Evolutionary conservation across 2,329 filamentous ascomycete genomes (phyloP), one percentile per base, ranked within the genome.

Genomic region (Tothia fuscella): DNA sequence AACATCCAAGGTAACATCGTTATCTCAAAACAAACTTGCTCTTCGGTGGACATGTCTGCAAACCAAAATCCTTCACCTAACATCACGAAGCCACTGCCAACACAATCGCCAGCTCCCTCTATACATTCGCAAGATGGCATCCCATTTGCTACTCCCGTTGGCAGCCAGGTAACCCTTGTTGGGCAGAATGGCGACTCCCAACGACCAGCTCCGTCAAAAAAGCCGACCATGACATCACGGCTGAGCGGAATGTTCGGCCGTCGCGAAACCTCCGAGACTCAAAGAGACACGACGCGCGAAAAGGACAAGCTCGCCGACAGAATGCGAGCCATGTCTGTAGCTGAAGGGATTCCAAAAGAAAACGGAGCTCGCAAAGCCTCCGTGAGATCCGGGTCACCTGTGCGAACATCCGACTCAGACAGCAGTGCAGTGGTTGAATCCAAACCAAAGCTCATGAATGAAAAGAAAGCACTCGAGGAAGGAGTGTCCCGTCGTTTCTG

Each of bases 401-500:
- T 47, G 7, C 42, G 52, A 14, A 51, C 50, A 21, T 26, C 32
- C 17, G 42, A 38, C 7, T 41, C 43, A n/a, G 5, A 29, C 55
- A 56, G 24, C 54, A 56, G 9, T 46, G 41, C 56, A 56, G 46
- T 54, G 28, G 53, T 42, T 9, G 50, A 52, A 20, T 55, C 54
- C n/a, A 41, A 41, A 44, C 47, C 46, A 34, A 58, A 56, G 43
- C 12, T 47, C 42, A 30, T 28, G 45, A 32, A 46, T 47, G 34
- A 49, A 28, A 24, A 54, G 29, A 47, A 50, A 19, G 21, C 31
- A 9, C 48, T 49, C 25, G 45, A 46, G n/a, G 21, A 46, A 19
- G 43, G 33, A 51, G 31, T 61, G 56, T 41, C 47, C 48, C 55
- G 51, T 49, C 61, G 76, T 28, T 82, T 79, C 56, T 76, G 76